Percentiles rank a stretch among this genome's conserved stretches.
These are phyloP conservation scores for Arctostaphylos glauca DNA, from an alignment of 148 eudicot genomes.

Conservation along the genomic window DNA sequence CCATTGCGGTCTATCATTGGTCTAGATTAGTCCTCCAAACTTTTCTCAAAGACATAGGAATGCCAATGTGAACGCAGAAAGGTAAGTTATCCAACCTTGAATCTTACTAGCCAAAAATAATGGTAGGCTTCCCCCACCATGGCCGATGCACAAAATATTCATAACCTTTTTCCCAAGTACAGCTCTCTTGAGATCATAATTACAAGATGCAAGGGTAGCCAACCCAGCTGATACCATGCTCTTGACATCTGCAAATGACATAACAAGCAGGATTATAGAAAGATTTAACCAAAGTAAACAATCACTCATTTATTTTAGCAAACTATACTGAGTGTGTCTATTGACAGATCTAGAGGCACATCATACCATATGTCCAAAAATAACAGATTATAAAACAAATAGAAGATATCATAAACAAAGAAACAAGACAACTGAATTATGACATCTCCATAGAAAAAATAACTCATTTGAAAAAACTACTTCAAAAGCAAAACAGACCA, in stretches of 20 bases:
- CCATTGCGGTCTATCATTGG: neutral
- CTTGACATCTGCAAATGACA: conserved; percentile 59
- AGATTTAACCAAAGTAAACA: neutral
- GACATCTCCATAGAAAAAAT: neutral
- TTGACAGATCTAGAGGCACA: neutral
- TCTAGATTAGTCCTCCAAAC: conserved; percentile 3
- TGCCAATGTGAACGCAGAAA: neutral
- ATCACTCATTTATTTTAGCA: neutral
- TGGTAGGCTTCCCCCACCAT: conserved; percentile 97
- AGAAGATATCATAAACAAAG: neutral
- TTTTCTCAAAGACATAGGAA: neutral
- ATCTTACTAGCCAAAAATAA: conserved; percentile 72
- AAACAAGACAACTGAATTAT: neutral
- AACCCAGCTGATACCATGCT: conserved; percentile 90
- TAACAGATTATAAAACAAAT: conserved; percentile 6
- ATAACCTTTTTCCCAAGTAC: conserved; percentile 47
- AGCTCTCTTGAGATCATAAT: conserved; percentile 60
- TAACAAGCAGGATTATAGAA: neutral
- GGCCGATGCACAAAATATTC: conserved; percentile 85
- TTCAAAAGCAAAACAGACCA: neutral
- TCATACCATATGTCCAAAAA: neutral
- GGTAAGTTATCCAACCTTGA: conserved; percentile 43
- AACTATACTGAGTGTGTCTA: neutral
- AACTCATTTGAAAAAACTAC: neutral
- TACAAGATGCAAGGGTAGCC: conserved; percentile 53